Base-by-base conservation (phyloP, 2,329 filamentous ascomycete species). In the Talaromyces sp. region DNA sequence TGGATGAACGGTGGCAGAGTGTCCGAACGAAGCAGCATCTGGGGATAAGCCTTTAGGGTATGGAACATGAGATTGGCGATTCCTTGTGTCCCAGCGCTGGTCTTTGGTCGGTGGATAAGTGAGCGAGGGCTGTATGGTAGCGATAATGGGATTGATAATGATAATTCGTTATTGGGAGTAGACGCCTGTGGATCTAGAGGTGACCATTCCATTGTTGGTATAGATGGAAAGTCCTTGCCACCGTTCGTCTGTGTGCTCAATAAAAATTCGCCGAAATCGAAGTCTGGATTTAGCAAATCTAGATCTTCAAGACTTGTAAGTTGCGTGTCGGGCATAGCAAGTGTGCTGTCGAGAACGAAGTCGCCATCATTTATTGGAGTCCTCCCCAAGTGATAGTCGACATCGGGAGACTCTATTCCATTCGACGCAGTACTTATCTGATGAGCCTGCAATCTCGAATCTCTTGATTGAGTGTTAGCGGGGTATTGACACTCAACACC, bases 1-100 rank as follows among this genome's bases (percentile, higher is more conserved):
- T 82, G 80, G 31, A 82, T 79, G 66, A 81, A 82, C 0, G 80
- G 79, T 45, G 80, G 80, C 40, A 81, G 74, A 2, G 70, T 71
- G n/a, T 76, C 71, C 25, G 78, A 70, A 11, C 70, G 73, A 34
- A 77, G 67, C 72, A 81, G 77, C 76, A 79, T 79, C 60, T 73
- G 64, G 1, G 78, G 76, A 67, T 79, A 82, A 0, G 80, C 81
- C 67, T 77, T 80, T 22, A 82, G 68, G 4, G 72, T 81, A 59
- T 78, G 75, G 6, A 76, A 64, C 1, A 82, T 79, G 2, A 81
- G 73, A 27, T 71, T 74, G n/a, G 73, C 69, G 10, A 71, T 76
- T 67, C 75, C 73, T 65, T 78, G 72, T 15, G 72, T 53, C n/a
- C 73, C 74, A 1, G 68, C 58, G 8, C 25, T 56, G 1, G 68